A percentile compares a stretch with the other conserved stretches of the same genome.
Evolutionary conservation across 352 stramenopile genomes (phyloP).

Genomic region (Globisporangium emineosum): DNA sequence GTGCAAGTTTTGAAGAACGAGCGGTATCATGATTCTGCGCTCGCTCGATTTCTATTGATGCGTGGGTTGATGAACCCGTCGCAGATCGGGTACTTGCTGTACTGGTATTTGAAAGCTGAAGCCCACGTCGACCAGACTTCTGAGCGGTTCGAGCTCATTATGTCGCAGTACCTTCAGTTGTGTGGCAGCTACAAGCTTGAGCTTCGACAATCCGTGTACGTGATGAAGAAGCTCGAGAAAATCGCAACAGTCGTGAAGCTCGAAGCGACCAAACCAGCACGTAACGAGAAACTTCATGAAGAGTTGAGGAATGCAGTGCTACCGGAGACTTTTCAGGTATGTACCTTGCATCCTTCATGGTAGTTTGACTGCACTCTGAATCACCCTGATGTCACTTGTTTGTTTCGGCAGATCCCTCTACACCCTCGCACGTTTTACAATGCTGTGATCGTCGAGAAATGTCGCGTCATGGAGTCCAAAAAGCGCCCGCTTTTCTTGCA

Average conservation of each 20-base stretch:
- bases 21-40: conserved; percentile 75
- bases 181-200: conserved; percentile 86
- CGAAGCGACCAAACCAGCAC: conserved; percentile 31
- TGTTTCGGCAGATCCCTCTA: conserved; percentile 59
- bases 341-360: neutral
- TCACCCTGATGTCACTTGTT: neutral
- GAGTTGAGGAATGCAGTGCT: conserved; percentile 52
- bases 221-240: conserved; percentile 89
- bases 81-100: conserved; percentile 81
- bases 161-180: conserved; percentile 83
- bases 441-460: conserved; percentile 73
- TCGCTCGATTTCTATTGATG: conserved; percentile 78
- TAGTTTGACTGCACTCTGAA: neutral
- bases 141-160: conserved; percentile 66
- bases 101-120: conserved; percentile 82
- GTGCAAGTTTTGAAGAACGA: conserved; percentile 86
- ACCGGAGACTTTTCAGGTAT: conserved; percentile 82
- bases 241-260: conserved; percentile 69
- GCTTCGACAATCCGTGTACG: conserved; percentile 89
- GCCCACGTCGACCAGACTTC: conserved; percentile 53
- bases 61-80: conserved; percentile 65
- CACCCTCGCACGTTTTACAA: conserved; percentile 82
- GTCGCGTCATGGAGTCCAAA: conserved; percentile 92
- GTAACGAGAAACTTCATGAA: conserved; percentile 54
- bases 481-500: conserved; percentile 90